A percentile compares a stretch with the other conserved stretches of the same genome.
These are phyloP conservation scores for Penstemon eatonii DNA, from an alignment of 257 asterid species.

Conservation along the genomic window DNA sequence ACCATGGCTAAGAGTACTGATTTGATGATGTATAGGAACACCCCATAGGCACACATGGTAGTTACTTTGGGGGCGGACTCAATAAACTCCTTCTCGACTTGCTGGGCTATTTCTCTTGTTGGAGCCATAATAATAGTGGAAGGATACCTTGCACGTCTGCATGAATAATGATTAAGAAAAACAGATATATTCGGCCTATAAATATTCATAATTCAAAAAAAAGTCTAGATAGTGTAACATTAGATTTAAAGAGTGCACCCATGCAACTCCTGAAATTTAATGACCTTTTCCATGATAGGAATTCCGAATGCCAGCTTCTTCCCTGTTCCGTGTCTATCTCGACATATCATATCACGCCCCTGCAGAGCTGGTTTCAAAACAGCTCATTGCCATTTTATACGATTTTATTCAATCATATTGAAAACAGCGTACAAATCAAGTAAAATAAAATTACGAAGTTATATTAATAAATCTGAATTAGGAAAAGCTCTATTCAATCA, in stretches of 20 bases:
- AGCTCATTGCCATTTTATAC: conserved; percentile 48
- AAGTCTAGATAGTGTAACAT: background rate
- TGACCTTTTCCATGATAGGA: conserved; percentile 69
- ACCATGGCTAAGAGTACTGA: conserved; percentile 80
- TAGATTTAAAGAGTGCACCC: conserved; percentile 52
- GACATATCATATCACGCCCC: conserved; percentile 93
- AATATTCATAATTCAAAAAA: background rate
- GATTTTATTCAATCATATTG: background rate
- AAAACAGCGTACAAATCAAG: background rate
- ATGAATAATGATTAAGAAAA: conserved; percentile 9
- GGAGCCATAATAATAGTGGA: conserved; percentile 84
- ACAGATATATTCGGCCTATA: conserved; percentile 2
- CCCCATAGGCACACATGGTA: conserved; percentile 89
- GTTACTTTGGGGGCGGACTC: conserved; percentile 77
- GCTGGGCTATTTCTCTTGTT: conserved; percentile 89
- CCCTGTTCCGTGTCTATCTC: conserved; percentile 97
- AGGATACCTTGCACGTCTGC: conserved; percentile 84
- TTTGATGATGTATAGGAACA: conserved; percentile 71
- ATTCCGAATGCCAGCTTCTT: conserved; percentile 88
- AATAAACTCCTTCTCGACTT: conserved; percentile 87
- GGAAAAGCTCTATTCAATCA: too few species aligned
- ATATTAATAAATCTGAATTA: too few species aligned
- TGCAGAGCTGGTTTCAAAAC: conserved; percentile 91
- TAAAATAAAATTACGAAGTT: background rate
- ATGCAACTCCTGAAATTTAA: conserved; percentile 60